Percentiles rank a stretch among this genome's conserved stretches.
phyloP scores from a whole-genome alignment of 2,329 filamentous ascomycete species.

The Nothopassalora personata region DNA sequence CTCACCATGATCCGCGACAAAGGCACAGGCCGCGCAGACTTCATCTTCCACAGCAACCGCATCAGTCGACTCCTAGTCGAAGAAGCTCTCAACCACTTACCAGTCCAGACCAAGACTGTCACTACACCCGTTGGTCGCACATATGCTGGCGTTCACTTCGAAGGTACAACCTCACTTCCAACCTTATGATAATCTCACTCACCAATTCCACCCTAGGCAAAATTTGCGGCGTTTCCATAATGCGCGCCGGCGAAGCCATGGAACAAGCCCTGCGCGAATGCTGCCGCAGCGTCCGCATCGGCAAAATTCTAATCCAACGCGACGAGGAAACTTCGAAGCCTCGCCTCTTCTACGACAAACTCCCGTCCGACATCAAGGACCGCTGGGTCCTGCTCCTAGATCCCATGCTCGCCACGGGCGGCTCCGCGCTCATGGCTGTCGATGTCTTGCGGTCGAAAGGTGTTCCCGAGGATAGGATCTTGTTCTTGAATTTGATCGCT shows the following conservation, averaged over 20 bases:
- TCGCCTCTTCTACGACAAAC: slow-evolving; percentile 95
- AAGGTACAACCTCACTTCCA: slow-evolving; percentile 45
- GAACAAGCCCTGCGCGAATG: slow-evolving; percentile 94
- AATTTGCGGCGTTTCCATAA: slow-evolving; percentile 97
- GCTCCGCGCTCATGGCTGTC: slow-evolving; percentile 94
- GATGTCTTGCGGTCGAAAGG: slow-evolving; percentile 85
- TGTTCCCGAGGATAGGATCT: slow-evolving; percentile 88
- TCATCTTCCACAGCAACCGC: slow-evolving; percentile 98
- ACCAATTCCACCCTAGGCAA: slow-evolving; percentile 51
- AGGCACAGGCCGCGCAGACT: slow-evolving; percentile 84
- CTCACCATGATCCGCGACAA: slow-evolving; percentile 96
- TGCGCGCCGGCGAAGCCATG: slow-evolving; percentile 98
- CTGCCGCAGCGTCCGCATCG: slow-evolving; percentile 94
- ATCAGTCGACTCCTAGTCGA: slow-evolving; percentile 96
- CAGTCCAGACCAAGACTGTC: slow-evolving; percentile 80
- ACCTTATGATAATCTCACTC: background rate
- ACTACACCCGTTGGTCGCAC: slow-evolving; percentile 83
- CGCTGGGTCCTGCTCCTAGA: slow-evolving; percentile 92
- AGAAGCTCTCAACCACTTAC: slow-evolving; percentile 93
- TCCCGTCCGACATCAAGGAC: slow-evolving; percentile 86
- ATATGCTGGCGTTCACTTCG: slow-evolving; percentile 88
- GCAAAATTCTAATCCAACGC: slow-evolving; percentile 95
- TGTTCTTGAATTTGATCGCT: slow-evolving; percentile 97
- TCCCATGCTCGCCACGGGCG: slow-evolving; percentile 98
- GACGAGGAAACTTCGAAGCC: slow-evolving; percentile 92